A percentile compares a stretch with the other conserved stretches of the same genome.
These are phyloP conservation scores for Alternaria tenuissima DNA, from an alignment of 2,329 filamentous ascomycete genomes.

Conservation along the genomic window DNA sequence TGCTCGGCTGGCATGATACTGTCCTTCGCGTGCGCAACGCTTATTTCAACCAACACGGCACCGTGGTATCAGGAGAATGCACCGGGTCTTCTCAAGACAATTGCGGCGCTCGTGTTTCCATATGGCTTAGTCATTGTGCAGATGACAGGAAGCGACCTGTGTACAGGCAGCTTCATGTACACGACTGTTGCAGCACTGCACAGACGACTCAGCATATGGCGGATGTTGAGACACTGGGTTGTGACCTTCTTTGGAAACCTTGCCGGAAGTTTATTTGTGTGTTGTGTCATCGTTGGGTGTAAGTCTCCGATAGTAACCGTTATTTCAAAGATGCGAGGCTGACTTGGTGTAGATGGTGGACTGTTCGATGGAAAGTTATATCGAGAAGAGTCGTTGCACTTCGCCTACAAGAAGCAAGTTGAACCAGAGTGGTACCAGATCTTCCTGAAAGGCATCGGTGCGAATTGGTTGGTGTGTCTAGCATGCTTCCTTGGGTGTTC, in stretches of 20 bases:
- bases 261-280: conserved; percentile 59
- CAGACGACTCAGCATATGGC: conserved; percentile 40
- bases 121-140: conserved; percentile 45
- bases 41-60: conserved; percentile 19
- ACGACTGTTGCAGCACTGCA: conserved; percentile 29
- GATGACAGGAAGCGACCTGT: conserved; percentile 46
- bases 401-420: conserved; percentile 28
- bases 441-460: conserved; percentile 33
- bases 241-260: conserved; percentile 61
- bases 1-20: conserved; percentile 63
- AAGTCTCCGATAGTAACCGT: conserved; percentile 18
- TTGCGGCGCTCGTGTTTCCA: conserved; percentile 47
- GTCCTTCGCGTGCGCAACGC: conserved; percentile 53
- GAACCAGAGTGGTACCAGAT: conserved; percentile 27
- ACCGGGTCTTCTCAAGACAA: conserved; percentile 39
- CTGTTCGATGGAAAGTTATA: conserved; percentile 49
- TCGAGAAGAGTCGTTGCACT: conserved; percentile 25
- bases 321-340: not conserved
- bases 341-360: conserved; percentile 52
- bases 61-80: conserved; percentile 25
- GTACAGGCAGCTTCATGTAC: conserved; percentile 38
- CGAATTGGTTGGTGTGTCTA: conserved; percentile 35
- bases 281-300: conserved; percentile 60
- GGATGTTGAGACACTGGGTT: conserved; percentile 54
- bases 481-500: conserved; percentile 32